phyloP scores from a whole-genome alignment of 1,284 basidiomycete genomes.

The Ganoderma boninense region DNA sequence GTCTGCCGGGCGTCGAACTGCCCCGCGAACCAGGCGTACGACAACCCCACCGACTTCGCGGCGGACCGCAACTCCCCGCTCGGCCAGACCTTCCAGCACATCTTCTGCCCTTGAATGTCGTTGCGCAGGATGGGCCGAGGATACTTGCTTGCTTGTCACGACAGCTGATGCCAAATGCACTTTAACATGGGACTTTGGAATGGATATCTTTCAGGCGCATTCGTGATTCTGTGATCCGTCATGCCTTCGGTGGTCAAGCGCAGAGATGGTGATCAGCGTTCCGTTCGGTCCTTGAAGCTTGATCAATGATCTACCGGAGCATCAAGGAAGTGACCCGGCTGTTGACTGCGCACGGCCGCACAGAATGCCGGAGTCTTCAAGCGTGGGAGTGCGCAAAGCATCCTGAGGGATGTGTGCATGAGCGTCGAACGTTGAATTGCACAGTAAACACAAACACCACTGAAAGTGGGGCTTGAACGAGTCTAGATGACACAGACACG shows the following conservation, averaged over 20 bases:
- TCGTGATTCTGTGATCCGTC: neutral
- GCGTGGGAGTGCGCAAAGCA: too few species aligned
- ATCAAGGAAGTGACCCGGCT: neutral
- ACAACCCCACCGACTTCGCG: constrained; percentile 5
- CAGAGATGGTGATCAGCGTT: neutral
- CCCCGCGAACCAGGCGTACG: constrained; percentile 7
- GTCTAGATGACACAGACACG: too few species aligned
- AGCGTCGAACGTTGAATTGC: too few species aligned
- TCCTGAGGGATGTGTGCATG: too few species aligned
- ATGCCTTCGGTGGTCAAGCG: neutral
- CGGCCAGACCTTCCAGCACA: constrained; percentile 7
- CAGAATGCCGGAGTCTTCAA: too few species aligned
- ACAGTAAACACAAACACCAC: too few species aligned
- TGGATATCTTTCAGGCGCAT: neutral
- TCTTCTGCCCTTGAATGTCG: constrained; percentile 2
- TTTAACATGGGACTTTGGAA: neutral
- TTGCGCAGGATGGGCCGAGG: neutral
- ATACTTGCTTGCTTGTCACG: neutral
- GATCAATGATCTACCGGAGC: neutral
- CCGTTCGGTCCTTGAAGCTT: neutral
- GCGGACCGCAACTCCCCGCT: constrained; percentile 9
- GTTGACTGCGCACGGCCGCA: neutral
- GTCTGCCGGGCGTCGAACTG: constrained; percentile 1
- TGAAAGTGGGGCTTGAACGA: too few species aligned
- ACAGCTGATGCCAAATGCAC: neutral